Percentiles rank a stretch among this genome's conserved stretches.
Evolutionary conservation across 306 rosid species (phyloP).

Genomic region (Styphnolobium japonicum): DNA sequence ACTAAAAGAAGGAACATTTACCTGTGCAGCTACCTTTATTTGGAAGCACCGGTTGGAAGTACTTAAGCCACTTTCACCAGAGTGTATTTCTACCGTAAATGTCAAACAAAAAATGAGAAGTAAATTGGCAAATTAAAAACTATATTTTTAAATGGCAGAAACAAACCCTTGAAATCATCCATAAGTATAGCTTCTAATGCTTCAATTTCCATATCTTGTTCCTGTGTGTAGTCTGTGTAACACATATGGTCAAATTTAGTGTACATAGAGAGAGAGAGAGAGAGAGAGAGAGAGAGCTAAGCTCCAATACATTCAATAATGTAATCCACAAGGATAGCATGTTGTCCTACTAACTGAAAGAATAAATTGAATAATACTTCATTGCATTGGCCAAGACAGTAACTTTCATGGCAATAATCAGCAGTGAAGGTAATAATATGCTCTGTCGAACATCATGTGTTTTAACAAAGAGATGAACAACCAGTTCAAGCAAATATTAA

Average conservation of each 20-base stretch:
- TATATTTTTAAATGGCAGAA: neutral
- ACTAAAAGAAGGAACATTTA: conserved; percentile 19
- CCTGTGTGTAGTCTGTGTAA: conserved; percentile 62
- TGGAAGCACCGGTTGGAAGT: conserved; percentile 82
- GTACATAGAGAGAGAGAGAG: no score
- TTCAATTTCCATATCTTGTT: conserved; percentile 98
- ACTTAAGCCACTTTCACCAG: conserved; percentile 88
- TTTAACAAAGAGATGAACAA: neutral
- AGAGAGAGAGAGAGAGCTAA: neutral
- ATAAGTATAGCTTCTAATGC: conserved; percentile 96
- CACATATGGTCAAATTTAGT: neutral
- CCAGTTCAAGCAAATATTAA: neutral
- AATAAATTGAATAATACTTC: neutral
- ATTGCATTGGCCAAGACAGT: neutral
- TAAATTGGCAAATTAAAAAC: neutral
- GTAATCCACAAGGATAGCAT: neutral
- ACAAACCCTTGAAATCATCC: conserved; percentile 92
- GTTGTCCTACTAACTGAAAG: neutral
- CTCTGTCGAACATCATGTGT: neutral
- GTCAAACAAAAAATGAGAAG: conserved; percentile 14
- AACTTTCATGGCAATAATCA: neutral
- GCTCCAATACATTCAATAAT: neutral
- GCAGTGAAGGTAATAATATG: neutral
- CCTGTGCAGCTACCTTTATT: conserved; percentile 73
- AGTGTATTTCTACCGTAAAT: conserved; percentile 73